These are phyloP conservation scores for Vitis hybrid DNA, from an alignment of 177 flowering plant genomes.

Conservation along the genomic window DNA sequence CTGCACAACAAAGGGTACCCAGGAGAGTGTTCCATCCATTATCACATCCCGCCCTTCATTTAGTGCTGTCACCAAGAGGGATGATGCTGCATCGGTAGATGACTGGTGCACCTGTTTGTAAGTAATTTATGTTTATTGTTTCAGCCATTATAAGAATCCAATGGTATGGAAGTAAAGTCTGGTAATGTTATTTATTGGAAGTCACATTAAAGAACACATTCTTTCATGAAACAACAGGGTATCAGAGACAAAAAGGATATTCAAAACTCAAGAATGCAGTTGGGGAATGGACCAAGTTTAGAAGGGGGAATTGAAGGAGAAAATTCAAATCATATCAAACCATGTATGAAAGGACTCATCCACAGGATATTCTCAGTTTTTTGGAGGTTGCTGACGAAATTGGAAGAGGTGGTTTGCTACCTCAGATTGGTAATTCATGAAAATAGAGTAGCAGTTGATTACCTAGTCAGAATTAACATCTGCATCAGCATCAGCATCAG, in stretches of 20 bases:
- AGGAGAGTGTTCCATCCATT: conserved; percentile 80
- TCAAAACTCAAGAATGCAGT: background rate
- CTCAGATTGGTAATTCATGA: background rate
- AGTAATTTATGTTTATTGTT: background rate
- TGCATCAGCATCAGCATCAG: too few relatives aligned
- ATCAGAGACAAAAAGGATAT: background rate
- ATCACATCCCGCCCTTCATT: conserved; percentile 77
- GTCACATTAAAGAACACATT: background rate
- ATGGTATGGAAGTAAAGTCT: background rate
- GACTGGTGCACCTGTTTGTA: conserved; percentile 65
- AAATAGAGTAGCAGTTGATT: background rate
- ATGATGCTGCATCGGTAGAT: conserved; percentile 79
- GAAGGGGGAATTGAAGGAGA: background rate
- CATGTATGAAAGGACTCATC: background rate
- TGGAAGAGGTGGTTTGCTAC: background rate
- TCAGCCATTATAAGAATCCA: too few relatives aligned
- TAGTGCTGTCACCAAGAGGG: conserved; percentile 71
- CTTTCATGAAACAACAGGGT: background rate
- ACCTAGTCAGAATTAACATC: too few relatives aligned
- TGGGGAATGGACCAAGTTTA: background rate
- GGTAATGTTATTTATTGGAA: background rate
- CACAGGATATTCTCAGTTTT: background rate
- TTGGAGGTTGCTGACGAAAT: background rate
- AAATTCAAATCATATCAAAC: background rate
- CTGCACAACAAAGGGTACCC: conserved; percentile 76